Base-by-base conservation (phyloP, 2,329 filamentous ascomycete genomes). In the Sporothrix dimorphospora region DNA sequence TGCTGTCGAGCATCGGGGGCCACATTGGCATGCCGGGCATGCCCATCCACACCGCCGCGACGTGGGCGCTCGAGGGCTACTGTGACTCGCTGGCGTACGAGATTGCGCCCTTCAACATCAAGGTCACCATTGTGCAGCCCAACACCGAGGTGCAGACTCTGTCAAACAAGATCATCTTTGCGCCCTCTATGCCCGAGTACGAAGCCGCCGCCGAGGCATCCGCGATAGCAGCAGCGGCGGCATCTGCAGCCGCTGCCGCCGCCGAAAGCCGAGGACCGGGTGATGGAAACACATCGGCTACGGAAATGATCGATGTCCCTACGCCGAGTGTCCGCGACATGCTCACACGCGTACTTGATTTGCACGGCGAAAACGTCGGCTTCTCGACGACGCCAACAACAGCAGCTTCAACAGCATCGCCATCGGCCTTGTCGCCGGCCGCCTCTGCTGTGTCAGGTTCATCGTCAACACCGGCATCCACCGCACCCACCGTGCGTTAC, bases 11-110 rank as follows among this genome's bases (percentile, higher is more conserved):
- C 74, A 94, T 97, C 73, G 94, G 93, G 49, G 94, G 94, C 3
- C 95, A 98, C 81, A 91, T 98, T 73, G 95, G 94, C 47, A 98
- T 94, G 0, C 96, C 96, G 0, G 94, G 94, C 2, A 88, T 98
- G 83, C 89, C 93, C 71, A 92, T 97, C 85, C 96, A 97, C 80
- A 96, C 94, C 75, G 94, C 95, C 21, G 92, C 94, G 16, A 94
- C 94, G 49, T 98, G 95, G 94, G 96, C 94, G 1, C 87, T 98
- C 47, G 96, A 98, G 82, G 96, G 95, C 21, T 98, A 96, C 80
- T 98, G 94, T 82, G 95, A 98, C 82, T 94, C 93, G 73, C 86
- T 99, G 30, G 94, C 95, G 1, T 99, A 98, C 81, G 96, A 99
- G 82, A 92, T 99, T 75, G 92, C 95, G 0, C 96, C 96, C 0